These are phyloP conservation scores for Lachancea mirantina DNA, from an alignment of 805 yeast species.

Conservation along the genomic window DNA sequence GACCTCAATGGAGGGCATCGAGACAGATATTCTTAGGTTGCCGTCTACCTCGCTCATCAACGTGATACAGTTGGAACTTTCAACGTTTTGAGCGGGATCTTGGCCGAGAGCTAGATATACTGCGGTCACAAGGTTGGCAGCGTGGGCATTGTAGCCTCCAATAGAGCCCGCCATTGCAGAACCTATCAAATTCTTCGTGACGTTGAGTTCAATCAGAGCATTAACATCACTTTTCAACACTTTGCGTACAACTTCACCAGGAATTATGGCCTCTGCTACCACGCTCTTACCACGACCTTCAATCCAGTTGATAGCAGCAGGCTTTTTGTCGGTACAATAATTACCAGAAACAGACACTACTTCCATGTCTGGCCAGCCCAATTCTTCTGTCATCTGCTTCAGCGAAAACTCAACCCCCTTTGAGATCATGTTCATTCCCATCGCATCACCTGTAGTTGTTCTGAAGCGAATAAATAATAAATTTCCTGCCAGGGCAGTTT, in stretches of 20 bases:
- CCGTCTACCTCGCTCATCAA: constrained; percentile 81
- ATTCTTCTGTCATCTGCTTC: constrained; percentile 74
- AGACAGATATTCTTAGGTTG: constrained; percentile 84
- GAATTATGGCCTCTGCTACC: constrained; percentile 92
- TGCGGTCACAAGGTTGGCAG: constrained; percentile 94
- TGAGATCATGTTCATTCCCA: constrained; percentile 99
- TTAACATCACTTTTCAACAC: constrained; percentile 90
- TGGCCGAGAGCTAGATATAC: constrained; percentile 93
- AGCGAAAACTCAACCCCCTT: constrained; percentile 92
- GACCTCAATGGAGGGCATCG: constrained; percentile 98
- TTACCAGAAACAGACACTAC: constrained; percentile 92
- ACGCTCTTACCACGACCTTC: constrained; percentile 98
- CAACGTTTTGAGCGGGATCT: constrained; percentile 99
- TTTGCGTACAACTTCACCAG: constrained; percentile 67
- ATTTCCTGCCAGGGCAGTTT: constrained; percentile 93
- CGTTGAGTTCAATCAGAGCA: constrained; percentile 83
- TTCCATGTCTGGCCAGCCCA: constrained; percentile 92
- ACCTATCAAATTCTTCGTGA: constrained; percentile 85
- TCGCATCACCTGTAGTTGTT: constrained; percentile 99
- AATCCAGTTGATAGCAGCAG: constrained; percentile 98
- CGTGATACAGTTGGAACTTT: constrained; percentile 94
- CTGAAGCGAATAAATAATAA: constrained; percentile 83
- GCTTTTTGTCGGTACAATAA: constrained; percentile 95
- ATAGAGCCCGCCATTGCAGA: constrained; percentile 98
- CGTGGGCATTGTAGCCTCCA: constrained; percentile 98